Evolutionary conservation across 2,329 filamentous ascomycete genomes (phyloP).

Genomic region (Penicillium sp.): DNA sequence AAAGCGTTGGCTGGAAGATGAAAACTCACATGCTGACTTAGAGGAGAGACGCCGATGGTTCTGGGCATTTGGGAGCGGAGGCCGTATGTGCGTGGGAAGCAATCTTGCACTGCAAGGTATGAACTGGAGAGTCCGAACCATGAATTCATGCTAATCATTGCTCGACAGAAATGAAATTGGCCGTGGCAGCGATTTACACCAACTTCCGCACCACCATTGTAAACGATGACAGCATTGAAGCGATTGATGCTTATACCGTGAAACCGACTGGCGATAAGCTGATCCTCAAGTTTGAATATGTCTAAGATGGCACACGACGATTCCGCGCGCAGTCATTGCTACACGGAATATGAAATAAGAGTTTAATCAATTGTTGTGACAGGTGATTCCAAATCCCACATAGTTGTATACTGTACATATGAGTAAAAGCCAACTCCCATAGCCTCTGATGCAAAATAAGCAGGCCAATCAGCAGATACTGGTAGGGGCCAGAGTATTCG

Average conservation of each 20-base stretch:
- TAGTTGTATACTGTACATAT: conserved; percentile 32
- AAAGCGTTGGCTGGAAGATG: conserved; percentile 49
- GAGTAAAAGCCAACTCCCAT: conserved; percentile 23
- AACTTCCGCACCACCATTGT: conserved; percentile 63
- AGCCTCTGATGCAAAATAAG: conserved; percentile 11
- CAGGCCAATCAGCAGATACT: conserved; percentile 11
- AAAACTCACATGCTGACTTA: conserved; percentile 35
- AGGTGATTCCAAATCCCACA: conserved; percentile 17
- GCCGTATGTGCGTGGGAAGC: conserved; percentile 51
- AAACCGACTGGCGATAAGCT: conserved; percentile 59
- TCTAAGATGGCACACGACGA: conserved; percentile 6
- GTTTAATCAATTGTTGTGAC: conserved; percentile 23
- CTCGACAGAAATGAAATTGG: conserved; percentile 67
- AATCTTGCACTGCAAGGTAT: conserved; percentile 50
- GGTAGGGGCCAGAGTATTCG: conserved; percentile 2
- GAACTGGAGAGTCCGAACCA: not conserved
- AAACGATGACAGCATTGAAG: conserved; percentile 63
- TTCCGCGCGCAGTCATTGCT: not conserved
- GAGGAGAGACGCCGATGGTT: conserved; percentile 51
- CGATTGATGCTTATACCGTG: conserved; percentile 63
- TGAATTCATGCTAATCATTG: conserved; percentile 1
- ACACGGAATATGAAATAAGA: conserved; percentile 4
- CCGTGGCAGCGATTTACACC: conserved; percentile 68
- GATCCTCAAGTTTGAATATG: conserved; percentile 55
- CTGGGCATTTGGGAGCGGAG: conserved; percentile 53